Conservation (phyloP, 257 asterid genomes). For the Plectranthus barbatus region DNA sequence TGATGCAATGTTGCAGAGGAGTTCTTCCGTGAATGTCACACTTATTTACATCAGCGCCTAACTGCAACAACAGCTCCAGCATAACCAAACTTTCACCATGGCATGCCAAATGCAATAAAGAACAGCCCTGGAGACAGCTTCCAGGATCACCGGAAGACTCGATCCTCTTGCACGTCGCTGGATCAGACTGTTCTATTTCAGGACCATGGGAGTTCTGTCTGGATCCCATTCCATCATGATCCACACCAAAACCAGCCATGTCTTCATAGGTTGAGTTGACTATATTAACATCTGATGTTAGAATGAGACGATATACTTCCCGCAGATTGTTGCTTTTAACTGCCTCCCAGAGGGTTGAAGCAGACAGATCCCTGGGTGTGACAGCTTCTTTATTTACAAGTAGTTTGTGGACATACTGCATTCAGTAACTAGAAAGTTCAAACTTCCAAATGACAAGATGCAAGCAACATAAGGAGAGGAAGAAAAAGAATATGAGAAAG, state of each 20-base stretch:
- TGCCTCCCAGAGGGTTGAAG: slow-evolving; percentile 78
- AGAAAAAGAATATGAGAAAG: not conserved
- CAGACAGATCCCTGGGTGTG: slow-evolving; percentile 21
- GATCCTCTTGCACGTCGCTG: slow-evolving; percentile 38
- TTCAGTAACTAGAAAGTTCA: slow-evolving; percentile 13
- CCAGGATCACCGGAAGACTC: slow-evolving; percentile 38
- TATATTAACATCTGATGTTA: slow-evolving; percentile 45
- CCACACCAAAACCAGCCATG: slow-evolving; percentile 32
- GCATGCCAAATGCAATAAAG: slow-evolving; percentile 89
- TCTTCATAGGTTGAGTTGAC: slow-evolving; percentile 63
- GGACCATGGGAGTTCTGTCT: slow-evolving; percentile 22
- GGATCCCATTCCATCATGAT: slow-evolving; percentile 32
- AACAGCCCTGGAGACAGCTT: slow-evolving; percentile 63
- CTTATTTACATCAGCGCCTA: slow-evolving; percentile 77
- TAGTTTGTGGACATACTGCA: slow-evolving; percentile 77
- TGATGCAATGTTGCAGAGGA: slow-evolving; percentile 85
- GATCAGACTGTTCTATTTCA: slow-evolving; percentile 37
- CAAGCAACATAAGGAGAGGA: not conserved
- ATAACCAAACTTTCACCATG: slow-evolving; percentile 53
- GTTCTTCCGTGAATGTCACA: slow-evolving; percentile 81
- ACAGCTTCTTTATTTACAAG: slow-evolving; percentile 50
- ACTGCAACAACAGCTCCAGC: slow-evolving; percentile 89
- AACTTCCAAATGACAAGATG: not conserved
- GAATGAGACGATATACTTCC: slow-evolving; percentile 56
- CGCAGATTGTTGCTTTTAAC: slow-evolving; percentile 58